Evolutionary conservation across 345 rosid species (phyloP).

Genomic region (Firmiana major): DNA sequence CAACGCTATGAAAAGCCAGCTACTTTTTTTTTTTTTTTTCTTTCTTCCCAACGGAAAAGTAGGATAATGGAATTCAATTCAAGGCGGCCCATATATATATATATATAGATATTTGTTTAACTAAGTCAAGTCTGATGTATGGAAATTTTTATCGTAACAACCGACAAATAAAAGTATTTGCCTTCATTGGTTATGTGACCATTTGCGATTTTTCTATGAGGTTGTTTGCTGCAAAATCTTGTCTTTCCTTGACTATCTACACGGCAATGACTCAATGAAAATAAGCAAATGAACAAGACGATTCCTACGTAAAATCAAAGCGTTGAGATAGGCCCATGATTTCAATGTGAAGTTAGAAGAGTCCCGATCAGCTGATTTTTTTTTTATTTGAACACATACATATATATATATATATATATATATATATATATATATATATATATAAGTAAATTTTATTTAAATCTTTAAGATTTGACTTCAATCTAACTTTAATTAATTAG

Average conservation of each 20-base stretch:
- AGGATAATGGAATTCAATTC: neutral
- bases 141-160: neutral
- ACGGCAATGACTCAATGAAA: neutral
- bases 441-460: too few species aligned
- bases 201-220: neutral
- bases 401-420: too few species aligned
- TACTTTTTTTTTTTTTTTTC: neutral
- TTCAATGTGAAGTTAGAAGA: too few species aligned
- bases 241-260: neutral
- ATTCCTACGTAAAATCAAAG: neutral
- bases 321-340: too few species aligned
- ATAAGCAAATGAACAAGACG: neutral
- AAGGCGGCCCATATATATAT: neutral
- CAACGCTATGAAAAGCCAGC: neutral
- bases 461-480: too few species aligned
- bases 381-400: too few species aligned
- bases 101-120: too few species aligned
- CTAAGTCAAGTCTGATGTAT: neutral
- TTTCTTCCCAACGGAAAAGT: neutral
- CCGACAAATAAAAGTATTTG: too few species aligned
- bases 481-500: too few species aligned
- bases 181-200: too few species aligned
- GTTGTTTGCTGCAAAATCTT: neutral
- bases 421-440: too few species aligned
- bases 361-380: too few species aligned